phyloP scores from a whole-genome alignment of 2,329 filamentous ascomycete species.

The Nannizzia gypsea region DNA sequence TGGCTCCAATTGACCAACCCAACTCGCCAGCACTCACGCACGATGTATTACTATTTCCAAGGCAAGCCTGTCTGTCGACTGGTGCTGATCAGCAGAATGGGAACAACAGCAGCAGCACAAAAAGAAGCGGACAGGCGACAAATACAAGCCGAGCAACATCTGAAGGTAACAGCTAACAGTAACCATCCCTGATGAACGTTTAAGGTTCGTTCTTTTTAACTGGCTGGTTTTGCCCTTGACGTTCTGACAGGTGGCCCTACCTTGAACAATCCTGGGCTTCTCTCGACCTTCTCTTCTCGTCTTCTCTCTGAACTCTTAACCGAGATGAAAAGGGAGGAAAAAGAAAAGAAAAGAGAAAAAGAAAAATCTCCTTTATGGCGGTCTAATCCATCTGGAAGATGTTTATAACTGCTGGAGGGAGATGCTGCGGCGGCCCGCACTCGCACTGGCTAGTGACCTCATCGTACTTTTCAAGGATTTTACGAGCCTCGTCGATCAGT shows the following conservation, averaged over 20 bases:
- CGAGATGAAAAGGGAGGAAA: not conserved
- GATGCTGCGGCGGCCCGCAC: not conserved
- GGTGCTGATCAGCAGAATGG: not conserved
- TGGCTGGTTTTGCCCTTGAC: not conserved
- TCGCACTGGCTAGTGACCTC: too few species aligned
- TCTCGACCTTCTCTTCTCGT: not conserved
- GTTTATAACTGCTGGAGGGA: not conserved
- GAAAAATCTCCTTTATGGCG: not conserved
- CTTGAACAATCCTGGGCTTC: not conserved
- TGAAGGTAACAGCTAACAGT: not conserved
- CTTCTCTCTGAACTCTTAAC: not conserved
- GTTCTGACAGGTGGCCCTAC: not conserved
- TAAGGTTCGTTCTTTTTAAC: not conserved
- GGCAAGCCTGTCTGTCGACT: not conserved
- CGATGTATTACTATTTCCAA: not conserved
- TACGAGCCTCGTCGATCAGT: not conserved
- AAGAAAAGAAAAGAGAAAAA: not conserved
- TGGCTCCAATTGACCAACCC: slow-evolving; percentile 13
- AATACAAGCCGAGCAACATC: not conserved
- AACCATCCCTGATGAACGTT: not conserved
- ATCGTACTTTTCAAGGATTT: not conserved
- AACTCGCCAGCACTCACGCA: slow-evolving; percentile 6
- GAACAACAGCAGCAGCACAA: not conserved
- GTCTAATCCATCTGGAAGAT: not conserved
- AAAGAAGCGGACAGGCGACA: not conserved